These are phyloP conservation scores for Lepidium campestre DNA, from an alignment of 441 rosid genomes.

Conservation along the genomic window DNA sequence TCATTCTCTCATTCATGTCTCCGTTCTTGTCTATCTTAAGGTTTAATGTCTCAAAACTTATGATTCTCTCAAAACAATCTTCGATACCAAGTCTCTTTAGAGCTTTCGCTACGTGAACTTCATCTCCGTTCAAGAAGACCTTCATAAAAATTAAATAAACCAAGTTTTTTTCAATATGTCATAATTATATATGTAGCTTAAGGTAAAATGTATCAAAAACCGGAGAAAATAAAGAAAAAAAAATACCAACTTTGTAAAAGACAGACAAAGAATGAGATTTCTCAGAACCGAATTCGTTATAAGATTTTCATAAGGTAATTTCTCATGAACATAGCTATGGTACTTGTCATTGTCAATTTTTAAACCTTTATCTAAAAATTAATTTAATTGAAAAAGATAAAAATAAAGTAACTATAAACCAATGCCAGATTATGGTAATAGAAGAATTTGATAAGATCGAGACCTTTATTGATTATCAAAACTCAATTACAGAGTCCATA, in stretches of 20 bases:
- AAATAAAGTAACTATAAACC: too few species aligned
- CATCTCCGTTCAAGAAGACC: conserved; percentile 61
- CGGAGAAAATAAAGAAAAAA: neutral
- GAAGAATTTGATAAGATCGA: too few species aligned
- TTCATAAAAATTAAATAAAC: neutral
- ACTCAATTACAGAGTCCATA: too few species aligned
- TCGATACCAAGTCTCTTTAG: conserved; percentile 50
- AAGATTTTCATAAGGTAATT: conserved; percentile 49
- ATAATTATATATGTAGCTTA: neutral
- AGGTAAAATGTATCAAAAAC: neutral
- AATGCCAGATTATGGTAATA: too few species aligned
- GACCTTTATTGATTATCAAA: too few species aligned
- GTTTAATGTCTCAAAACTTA: conserved; percentile 57
- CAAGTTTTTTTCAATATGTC: neutral
- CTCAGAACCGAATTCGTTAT: conserved; percentile 59
- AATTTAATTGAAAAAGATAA: too few species aligned
- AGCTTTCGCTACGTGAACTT: conserved; percentile 44
- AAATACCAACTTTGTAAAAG: conserved; percentile 52
- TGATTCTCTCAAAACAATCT: conserved; percentile 57
- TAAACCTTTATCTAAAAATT: too few species aligned
- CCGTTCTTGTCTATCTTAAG: conserved; percentile 5
- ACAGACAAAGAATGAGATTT: conserved; percentile 42
- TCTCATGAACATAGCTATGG: conserved; percentile 55
- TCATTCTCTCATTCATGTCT: too few species aligned
- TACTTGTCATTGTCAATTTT: conserved; percentile 49